Evolutionary conservation across 2,329 filamentous ascomycete genomes (phyloP).

Genomic region (Fusarium temperatum): DNA sequence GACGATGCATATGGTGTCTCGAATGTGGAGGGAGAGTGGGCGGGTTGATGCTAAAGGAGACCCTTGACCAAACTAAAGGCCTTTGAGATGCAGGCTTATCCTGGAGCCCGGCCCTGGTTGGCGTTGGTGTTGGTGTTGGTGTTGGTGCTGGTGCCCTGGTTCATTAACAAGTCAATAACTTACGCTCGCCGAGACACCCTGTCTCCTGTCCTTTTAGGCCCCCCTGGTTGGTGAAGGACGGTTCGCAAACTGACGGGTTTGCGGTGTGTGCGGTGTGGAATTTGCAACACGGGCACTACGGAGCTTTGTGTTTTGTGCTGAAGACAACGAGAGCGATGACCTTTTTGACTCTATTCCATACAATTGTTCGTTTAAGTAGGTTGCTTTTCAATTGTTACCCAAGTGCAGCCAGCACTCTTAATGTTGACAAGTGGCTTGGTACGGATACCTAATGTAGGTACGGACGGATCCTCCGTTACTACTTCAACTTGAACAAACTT

Average conservation of each 20-base stretch:
- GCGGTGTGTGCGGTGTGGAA: conserved; percentile 44
- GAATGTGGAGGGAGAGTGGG: conserved; percentile 42
- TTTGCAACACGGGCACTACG: conserved; percentile 14
- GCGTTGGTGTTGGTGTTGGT: conserved; percentile 8
- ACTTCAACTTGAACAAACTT: not conserved
- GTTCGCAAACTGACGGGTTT: conserved; percentile 33
- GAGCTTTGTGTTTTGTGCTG: conserved; percentile 1
- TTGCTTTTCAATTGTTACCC: conserved; percentile 10
- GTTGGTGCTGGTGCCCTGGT: conserved; percentile 23
- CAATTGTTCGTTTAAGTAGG: not conserved
- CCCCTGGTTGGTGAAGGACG: conserved; percentile 30
- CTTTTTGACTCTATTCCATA: conserved; percentile 10
- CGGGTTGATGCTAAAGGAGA: conserved; percentile 39
- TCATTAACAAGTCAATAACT: conserved; percentile 14
- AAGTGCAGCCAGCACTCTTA: not conserved
- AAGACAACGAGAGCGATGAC: not conserved
- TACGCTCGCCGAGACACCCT: conserved; percentile 25
- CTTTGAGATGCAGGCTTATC: conserved; percentile 30
- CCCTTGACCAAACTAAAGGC: conserved; percentile 31
- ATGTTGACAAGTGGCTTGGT: not conserved
- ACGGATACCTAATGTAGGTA: not conserved
- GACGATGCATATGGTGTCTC: conserved; percentile 48
- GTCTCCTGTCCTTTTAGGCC: not conserved
- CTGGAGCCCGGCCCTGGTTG: conserved; percentile 21
- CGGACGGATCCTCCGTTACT: not conserved